Base-by-base conservation (phyloP, 768 basidiomycete species). In the Leccinum subgranulosum region DNA sequence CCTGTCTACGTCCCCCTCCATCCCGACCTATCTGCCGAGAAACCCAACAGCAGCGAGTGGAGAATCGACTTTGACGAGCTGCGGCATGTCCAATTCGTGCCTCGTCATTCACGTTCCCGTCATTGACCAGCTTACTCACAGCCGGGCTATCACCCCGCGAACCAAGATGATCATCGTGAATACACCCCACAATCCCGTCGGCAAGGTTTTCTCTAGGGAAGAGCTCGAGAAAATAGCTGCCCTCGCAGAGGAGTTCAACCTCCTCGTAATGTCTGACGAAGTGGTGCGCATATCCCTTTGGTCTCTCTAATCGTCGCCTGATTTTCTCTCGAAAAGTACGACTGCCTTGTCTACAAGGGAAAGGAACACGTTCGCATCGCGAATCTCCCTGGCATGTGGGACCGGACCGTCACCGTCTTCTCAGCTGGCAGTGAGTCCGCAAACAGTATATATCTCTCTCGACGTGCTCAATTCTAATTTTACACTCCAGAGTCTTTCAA, bases 141-240 rank as follows among this genome's bases (percentile, higher is more conserved):
- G 92, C 55, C 82, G 81, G 23, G 87, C 97, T 11, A 81, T 98
- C 68, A 94, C 94, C 5, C 83, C 92, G 11, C 86, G 88, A 51
- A 88, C 94, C 7, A 99, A 98, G 73, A 91, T 94, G 74, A 92
- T 98, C 61, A 90, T 97, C 62, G 78, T 97, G 64, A 98, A 97
- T 73, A 98, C 96, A 2, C 94, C 95, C 6, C 95, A 98, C 74
- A 98, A 98, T 73, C 97, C 97, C 23, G 83, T 98, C n/a, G 97
- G 97, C 49, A 99, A 99, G 74, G 93, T 98, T 34, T 98, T 97
- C 71, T 89, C 86, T 6, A 81, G 81, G 56, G 68, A 80, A 49
- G 97, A 99, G 71, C 81, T 99, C 3, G 85, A 90, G 61, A 77
- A 81, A 53, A 93, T 99, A 56, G 95, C 95, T 29, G 83, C 79